Base-by-base conservation (phyloP, 331 rosid species). In the Stylosanthes scabra region DNA sequence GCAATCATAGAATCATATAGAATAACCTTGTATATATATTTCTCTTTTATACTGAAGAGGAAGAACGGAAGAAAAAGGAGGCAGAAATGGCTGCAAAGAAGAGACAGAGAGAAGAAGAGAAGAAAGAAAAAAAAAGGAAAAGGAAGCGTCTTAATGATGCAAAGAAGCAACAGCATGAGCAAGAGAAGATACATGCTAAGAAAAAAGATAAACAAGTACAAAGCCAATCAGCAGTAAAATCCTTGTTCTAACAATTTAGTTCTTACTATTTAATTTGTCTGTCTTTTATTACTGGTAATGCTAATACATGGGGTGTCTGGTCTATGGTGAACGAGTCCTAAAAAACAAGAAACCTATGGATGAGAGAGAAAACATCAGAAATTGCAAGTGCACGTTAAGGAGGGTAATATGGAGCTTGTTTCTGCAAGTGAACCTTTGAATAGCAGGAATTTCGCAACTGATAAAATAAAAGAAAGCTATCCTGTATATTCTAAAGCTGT, bases 41-140 rank as follows among this genome's bases (percentile, higher is more conserved):
- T 20, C 25, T 20, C 25, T 20, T 20, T 20, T 20, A 20, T 20
- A 20, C 25, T 20, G 25, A 20, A 20, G 96, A 90, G 81, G 92
- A 84, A 74, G 98, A 82, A 68, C 77, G 87, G 28, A 92, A 87
- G 87, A 91, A 86, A 81, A 88, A 78, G 51, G 96, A 85, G 71
- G 89, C 87, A 8, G 90, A 86, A 74, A 79, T 87, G 76, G 92
- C 89, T 46, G 83, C 88, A 62, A 92, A 72, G 88, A 95, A 95
- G 86, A 88, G 97, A 78, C 92, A 81, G 58, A 87, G 98, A 83
- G 99, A 87, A 81, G 97, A 87, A 56, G 97, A 88, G 51, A 87
- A 81, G 61, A 90, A 81, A 79, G 96, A 90, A 76, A 91, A 81
- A 85, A 93, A 88, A 71, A 87, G 86, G 74, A 95, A 95, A 78